These are phyloP conservation scores for Eucalyptus erythrocorys DNA, from an alignment of 345 rosid genomes.

Conservation along the genomic window DNA sequence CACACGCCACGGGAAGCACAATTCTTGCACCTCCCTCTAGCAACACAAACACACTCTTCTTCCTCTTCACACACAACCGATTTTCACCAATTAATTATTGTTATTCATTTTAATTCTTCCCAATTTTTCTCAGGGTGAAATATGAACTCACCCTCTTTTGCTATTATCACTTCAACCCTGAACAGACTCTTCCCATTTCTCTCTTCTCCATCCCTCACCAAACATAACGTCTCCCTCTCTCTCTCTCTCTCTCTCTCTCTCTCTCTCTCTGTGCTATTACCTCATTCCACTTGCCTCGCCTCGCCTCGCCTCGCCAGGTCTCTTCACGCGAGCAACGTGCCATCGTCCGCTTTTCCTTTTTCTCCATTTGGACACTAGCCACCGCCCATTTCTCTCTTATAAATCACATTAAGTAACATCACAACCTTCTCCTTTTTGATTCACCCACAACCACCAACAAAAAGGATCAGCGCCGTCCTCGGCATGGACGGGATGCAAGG, in stretches of 20 bases:
- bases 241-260: not conserved
- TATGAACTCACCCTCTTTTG: not conserved
- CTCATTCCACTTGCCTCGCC: constrained; percentile 12
- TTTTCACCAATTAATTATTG: not conserved
- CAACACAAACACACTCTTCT: not conserved
- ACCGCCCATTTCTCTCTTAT: constrained; percentile 6
- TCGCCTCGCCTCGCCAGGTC: constrained; percentile 27
- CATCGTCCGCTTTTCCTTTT: constrained; percentile 3
- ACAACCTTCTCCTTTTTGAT: not conserved
- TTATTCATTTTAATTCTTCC: not conserved
- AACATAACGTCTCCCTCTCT: constrained; percentile 12
- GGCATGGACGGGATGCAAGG: not conserved
- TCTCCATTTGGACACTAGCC: constrained; percentile 25
- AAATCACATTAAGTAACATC: not conserved
- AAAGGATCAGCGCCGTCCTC: not conserved
- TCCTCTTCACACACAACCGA: not conserved
- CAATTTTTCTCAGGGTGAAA: not conserved
- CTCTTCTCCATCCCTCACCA: constrained; percentile 18
- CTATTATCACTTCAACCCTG: not conserved
- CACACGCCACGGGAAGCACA: constrained; percentile 88
- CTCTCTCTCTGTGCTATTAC: not conserved
- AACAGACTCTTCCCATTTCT: not conserved
- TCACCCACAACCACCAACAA: not conserved
- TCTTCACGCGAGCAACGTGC: constrained; percentile 83
- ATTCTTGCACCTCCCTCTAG: constrained; percentile 52